Conservation (phyloP, 495 filamentous ascomycete species). For the Friedmanniomyces simplex region DNA sequence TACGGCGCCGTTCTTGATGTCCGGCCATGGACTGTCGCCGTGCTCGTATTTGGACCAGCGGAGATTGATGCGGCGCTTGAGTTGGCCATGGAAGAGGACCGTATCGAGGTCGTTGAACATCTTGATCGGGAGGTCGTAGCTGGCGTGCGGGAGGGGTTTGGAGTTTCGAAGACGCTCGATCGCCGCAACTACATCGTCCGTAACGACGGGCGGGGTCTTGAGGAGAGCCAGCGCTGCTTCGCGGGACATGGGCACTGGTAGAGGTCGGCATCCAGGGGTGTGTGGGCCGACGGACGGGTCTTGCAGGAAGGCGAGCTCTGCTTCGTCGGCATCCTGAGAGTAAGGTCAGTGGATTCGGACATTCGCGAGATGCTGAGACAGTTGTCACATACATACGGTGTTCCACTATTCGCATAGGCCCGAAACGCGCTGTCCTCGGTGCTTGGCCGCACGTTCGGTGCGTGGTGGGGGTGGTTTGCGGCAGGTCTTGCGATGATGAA, state of each 20-base stretch:
- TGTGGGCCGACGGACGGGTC: not conserved
- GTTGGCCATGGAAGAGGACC: not conserved
- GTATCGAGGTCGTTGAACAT: conserved; percentile 6
- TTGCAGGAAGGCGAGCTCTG: not conserved
- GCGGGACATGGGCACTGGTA: not conserved
- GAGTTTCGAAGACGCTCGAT: not conserved
- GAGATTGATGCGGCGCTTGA: not conserved
- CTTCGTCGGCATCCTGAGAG: too few relatives aligned
- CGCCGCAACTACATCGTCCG: not conserved
- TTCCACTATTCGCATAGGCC: too few relatives aligned
- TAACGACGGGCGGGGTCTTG: too few relatives aligned
- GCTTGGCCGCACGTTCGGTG: too few relatives aligned
- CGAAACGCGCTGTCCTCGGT: too few relatives aligned
- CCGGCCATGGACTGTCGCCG: too few relatives aligned
- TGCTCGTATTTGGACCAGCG: not conserved
- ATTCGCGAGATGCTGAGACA: too few relatives aligned
- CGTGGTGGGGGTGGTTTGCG: too few relatives aligned
- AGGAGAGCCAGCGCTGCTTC: not conserved
- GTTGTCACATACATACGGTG: too few relatives aligned
- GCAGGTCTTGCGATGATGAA: too few relatives aligned
- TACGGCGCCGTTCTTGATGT: too few relatives aligned
- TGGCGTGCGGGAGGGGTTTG: not conserved
- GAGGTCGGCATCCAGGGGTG: not conserved
- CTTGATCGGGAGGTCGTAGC: not conserved
- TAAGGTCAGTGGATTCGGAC: too few relatives aligned